These are phyloP conservation scores for Salvia sclarea DNA, from an alignment of 305 asterid genomes.

Conservation along the genomic window DNA sequence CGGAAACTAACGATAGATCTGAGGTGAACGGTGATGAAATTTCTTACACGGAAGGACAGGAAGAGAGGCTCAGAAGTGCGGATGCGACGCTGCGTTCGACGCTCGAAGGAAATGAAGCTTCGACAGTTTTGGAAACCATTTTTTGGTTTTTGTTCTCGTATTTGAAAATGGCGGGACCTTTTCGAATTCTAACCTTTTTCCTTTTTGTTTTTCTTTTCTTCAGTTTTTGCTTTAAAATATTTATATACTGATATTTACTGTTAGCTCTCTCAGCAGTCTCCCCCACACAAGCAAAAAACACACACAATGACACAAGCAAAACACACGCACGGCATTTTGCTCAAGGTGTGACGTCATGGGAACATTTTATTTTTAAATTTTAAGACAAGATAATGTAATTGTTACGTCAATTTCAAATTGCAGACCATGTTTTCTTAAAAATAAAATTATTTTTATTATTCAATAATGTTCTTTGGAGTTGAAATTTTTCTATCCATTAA, in stretches of 20 bases:
- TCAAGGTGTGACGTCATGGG: too few species aligned
- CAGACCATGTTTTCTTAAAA: neutral
- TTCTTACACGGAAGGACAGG: conserved; percentile 50
- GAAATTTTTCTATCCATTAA: neutral
- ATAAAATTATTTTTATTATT: neutral
- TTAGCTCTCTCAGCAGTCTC: neutral
- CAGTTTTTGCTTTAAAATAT: conserved; percentile 1
- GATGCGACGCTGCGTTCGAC: conserved; percentile 70
- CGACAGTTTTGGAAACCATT: conserved; percentile 42
- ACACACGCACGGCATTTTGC: neutral
- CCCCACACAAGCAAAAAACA: neutral
- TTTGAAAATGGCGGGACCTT: conserved; percentile 59
- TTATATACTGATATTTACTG: neutral
- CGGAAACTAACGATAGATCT: neutral
- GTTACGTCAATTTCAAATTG: too few species aligned
- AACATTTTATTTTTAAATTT: too few species aligned
- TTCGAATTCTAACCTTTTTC: conserved; percentile 21
- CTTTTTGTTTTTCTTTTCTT: neutral
- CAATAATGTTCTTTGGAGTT: neutral
- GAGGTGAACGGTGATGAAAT: conserved; percentile 6
- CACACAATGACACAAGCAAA: neutral
- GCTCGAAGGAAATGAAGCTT: conserved; percentile 61
- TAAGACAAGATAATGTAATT: too few species aligned
- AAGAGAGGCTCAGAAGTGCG: conserved; percentile 74
- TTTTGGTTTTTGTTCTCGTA: conserved; percentile 6